Evolutionary conservation across 441 rosid species (phyloP).

Genomic region (Euphorbia corollata): DNA sequence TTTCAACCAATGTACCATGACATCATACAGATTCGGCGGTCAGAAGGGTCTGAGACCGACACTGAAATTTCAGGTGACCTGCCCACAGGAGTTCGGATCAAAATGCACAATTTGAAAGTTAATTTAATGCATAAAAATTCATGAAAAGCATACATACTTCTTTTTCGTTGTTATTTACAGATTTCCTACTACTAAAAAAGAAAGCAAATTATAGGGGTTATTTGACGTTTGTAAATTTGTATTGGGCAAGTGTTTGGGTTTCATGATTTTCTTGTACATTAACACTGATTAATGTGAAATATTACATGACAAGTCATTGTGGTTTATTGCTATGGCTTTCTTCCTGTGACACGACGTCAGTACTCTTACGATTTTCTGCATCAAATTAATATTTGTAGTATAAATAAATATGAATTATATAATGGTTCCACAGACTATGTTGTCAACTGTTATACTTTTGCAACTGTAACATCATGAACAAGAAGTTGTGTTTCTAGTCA

Average conservation of each 20-base stretch:
- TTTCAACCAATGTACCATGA: slow-evolving; percentile 83
- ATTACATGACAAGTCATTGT: not conserved
- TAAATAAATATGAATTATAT: too few relatives aligned
- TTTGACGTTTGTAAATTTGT: not conserved
- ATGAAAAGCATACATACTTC: slow-evolving; percentile 18
- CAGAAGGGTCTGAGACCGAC: slow-evolving; percentile 16
- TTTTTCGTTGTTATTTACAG: not conserved
- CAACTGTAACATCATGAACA: too few relatives aligned
- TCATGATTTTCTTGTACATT: slow-evolving; percentile 1
- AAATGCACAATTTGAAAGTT: slow-evolving; percentile 38
- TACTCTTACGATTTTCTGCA: too few relatives aligned
- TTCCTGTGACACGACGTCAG: too few relatives aligned
- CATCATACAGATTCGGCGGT: slow-evolving; percentile 34
- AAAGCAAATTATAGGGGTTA: not conserved
- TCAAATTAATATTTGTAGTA: too few relatives aligned
- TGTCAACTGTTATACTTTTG: too few relatives aligned
- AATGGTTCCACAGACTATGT: too few relatives aligned
- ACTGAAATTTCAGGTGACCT: slow-evolving; percentile 25
- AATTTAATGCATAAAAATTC: slow-evolving; percentile 27
- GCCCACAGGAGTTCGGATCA: slow-evolving; percentile 34
- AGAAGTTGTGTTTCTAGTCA: not conserved
- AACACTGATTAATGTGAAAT: not conserved
- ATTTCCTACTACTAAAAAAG: not conserved
- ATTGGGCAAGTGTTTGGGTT: not conserved
- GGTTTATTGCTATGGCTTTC: not conserved